Base-by-base conservation (phyloP, 2,329 filamentous ascomycete genomes). In the Diaporthe amygdali region DNA sequence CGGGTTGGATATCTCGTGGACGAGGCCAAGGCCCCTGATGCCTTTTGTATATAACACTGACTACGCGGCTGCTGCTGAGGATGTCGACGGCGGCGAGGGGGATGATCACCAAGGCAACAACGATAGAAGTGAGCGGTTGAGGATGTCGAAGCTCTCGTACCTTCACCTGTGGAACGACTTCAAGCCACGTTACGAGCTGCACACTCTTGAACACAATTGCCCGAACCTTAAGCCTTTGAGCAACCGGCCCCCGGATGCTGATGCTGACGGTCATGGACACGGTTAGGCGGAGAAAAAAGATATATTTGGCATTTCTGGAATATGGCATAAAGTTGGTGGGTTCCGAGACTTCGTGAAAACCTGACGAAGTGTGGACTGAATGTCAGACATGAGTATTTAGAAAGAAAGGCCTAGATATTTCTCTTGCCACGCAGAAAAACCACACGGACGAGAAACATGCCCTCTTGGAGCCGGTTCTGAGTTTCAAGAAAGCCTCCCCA, bases 1-100 rank as follows among this genome's bases (percentile, higher is more conserved):
- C 37, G 49, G 25, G 37, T 7, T 67, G 37, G 64, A 54, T n/a
- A 25, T 67, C 34, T 67, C 64, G 17, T 67, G 64, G 64, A 55
- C 49, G 25, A 67, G 41, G 39, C 64, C 37, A 14, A 10, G n/a
- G 12, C 3, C 47, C 15, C n/a, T 41, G 47, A 25, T 44, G 49
- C 49, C 64, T 5, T 51, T 66, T 17, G 25, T 30, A n/a, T 66
- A 66, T 30, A 32, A 54, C 37, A 6, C 3, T 3, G 5, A 20
- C 25, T 34, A 46, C 27, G 49, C 64, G 37, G 37, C 12, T 34
- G 39, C 37, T 20, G 64, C 49, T 20, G 37, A 14, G 22, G 22
- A 14, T 22, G 25, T 5, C 25, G 22, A 1, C 7, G 56, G 20
- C n/a, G 34, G 47, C 4, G 47, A 20, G 12, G n/a, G 2, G 3